Evolutionary conservation across 441 rosid species (phyloP).

Genomic region (Euphorbia schlechtendalii): DNA sequence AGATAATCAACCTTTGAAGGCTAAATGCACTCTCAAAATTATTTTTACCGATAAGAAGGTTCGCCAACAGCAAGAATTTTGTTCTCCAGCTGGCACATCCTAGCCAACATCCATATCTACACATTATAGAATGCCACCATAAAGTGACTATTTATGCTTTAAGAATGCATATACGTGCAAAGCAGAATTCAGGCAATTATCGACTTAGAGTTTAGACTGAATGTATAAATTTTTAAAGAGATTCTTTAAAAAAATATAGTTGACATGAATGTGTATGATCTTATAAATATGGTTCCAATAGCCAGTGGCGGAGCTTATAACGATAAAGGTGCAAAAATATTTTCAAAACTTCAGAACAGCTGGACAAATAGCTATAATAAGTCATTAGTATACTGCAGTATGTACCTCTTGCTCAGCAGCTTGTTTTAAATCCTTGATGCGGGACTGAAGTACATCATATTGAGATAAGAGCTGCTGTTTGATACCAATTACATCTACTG

Average conservation of each 20-base stretch:
- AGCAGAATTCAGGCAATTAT: neutral
- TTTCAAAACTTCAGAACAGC: constrained; percentile 2
- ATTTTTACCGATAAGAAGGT: constrained; percentile 81
- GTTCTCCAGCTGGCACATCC: constrained; percentile 96
- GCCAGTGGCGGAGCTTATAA: neutral
- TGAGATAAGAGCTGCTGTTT: constrained; percentile 86
- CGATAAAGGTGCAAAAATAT: neutral
- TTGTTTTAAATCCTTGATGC: constrained; percentile 73
- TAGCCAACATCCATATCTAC: constrained; percentile 94
- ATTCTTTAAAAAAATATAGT: neutral
- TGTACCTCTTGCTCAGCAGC: constrained; percentile 85
- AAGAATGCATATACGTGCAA: neutral
- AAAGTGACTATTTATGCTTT: neutral
- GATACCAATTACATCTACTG: constrained; percentile 58
- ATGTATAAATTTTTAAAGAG: neutral
- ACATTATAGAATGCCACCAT: constrained; percentile 1
- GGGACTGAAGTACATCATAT: constrained; percentile 78
- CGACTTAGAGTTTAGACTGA: neutral
- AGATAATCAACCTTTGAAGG: constrained; percentile 8
- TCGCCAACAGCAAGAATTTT: constrained; percentile 91
- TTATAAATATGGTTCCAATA: neutral
- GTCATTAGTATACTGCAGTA: constrained; percentile 1
- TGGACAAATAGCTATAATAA: neutral
- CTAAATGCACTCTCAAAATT: constrained; percentile 19
- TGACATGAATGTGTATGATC: neutral